Evolutionary conservation across 257 asterid species (phyloP).

Genomic region (Ophiorrhiza pumila): DNA sequence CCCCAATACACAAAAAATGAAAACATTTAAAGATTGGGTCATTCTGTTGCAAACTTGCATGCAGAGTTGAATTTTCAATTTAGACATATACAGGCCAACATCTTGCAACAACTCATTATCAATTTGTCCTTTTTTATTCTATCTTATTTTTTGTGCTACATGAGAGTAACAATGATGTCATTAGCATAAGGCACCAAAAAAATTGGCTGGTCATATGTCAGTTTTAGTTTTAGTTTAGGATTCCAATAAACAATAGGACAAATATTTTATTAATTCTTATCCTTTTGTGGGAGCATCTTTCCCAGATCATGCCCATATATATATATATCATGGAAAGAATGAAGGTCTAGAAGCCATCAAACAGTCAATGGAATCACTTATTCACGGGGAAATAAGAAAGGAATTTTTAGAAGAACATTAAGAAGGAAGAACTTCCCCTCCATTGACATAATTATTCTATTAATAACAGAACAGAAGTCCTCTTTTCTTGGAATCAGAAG

Average conservation of each 20-base stretch:
- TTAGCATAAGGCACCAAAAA: conserved; percentile 2
- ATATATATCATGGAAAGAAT: neutral
- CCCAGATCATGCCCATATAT: neutral
- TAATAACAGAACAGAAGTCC: neutral
- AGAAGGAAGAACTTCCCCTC: neutral
- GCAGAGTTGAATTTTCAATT: neutral
- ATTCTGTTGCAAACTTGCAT: neutral
- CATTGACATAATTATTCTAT: neutral
- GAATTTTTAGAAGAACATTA: conserved; percentile 1
- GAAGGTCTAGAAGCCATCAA: neutral
- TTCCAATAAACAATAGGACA: neutral
- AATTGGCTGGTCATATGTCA: conserved; percentile 27
- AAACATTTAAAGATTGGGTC: neutral
- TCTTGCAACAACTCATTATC: neutral
- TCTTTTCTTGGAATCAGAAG: neutral
- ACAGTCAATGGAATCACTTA: neutral
- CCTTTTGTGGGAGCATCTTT: conserved; percentile 11
- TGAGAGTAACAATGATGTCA: neutral
- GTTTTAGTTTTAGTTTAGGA: conserved; percentile 7
- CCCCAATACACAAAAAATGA: conserved; percentile 10
- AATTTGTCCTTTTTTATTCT: neutral
- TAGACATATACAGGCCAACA: neutral
- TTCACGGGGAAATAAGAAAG: neutral
- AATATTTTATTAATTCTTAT: neutral
- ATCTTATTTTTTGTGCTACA: neutral